Evolutionary conservation across 75 land plant genomes (phyloP), one percentile per base, ranked within the genome.

Genomic region (Gnetum montanum): DNA sequence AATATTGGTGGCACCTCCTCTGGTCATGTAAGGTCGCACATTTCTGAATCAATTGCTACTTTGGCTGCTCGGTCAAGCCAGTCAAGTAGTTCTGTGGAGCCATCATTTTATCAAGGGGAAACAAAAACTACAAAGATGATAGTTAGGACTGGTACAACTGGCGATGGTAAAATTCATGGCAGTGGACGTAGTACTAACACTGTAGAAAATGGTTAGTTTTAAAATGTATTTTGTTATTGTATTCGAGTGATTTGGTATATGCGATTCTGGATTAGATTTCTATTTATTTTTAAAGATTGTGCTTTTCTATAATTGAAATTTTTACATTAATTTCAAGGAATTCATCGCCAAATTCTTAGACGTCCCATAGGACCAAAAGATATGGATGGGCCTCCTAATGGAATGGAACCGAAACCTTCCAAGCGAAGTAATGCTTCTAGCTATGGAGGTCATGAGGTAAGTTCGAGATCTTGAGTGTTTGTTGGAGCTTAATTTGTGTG

Each of bases 391-490:
- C 64, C 60, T 45, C 23, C 26, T 0, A 33, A 18, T 41, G 10
- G 34, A 27, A 13, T 48, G 25, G 89, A 76, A 33, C 69, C 70
- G 7, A 85, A 81, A 68, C 49, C 58, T 54, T 52, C 61, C n/a
- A 77, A 66, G 57, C 68, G 76, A 62, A 68, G 67, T 43, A 68
- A 68, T 61, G 54, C 66, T 54, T n/a, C 71, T 49, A 66, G 68
- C 20, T 70, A 82, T 65, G 62, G 65, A 37, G 49, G 68, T 36
- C 75, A 69, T 66, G 91, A 86, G 84, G 91, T 84, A 6, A 41
- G 66, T 30, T 50, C n/a, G n/a, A n/a, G n/a, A n/a, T n/a, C n/a
- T n/a, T n/a, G n/a, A n/a, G n/a, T n/a, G n/a, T n/a, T n/a, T n/a
- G n/a, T n/a, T n/a, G n/a, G n/a, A n/a, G n/a, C n/a, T n/a, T n/a